These are phyloP conservation scores for Fusarium secorum DNA, from an alignment of 2,329 filamentous ascomycete genomes.

Conservation along the genomic window DNA sequence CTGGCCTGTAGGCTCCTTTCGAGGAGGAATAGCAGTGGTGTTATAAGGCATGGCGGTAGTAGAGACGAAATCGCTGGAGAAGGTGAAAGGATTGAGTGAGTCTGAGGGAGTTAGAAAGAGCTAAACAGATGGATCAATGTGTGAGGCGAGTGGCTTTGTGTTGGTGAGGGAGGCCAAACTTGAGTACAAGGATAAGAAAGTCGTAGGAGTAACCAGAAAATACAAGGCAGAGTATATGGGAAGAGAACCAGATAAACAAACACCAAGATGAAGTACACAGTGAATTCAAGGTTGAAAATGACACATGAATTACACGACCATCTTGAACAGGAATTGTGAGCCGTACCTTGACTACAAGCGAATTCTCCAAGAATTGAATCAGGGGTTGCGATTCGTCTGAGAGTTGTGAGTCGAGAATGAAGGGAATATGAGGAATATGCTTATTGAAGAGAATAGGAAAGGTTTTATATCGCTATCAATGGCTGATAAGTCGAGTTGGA, in stretches of 20 bases:
- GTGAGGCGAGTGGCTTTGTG: neutral
- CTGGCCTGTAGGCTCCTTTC: conserved; percentile 84
- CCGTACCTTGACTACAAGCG: conserved; percentile 11
- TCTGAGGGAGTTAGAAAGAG: conserved; percentile 3
- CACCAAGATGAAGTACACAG: no score
- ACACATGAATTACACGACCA: neutral
- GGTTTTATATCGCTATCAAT: neutral
- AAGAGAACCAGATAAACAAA: neutral
- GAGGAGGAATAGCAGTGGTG: conserved; percentile 79
- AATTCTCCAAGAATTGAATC: neutral
- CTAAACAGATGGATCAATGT: neutral
- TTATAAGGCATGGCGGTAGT: conserved; percentile 80
- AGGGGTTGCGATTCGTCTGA: neutral
- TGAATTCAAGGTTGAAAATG: neutral
- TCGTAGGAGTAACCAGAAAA: neutral
- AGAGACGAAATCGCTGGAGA: neutral
- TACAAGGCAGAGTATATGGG: neutral
- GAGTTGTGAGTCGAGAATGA: neutral
- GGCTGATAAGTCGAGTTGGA: neutral
- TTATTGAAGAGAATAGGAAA: neutral
- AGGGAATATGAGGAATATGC: no score
- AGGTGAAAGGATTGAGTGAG: neutral
- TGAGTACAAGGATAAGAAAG: neutral
- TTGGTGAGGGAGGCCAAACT: neutral
- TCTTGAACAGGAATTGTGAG: neutral